phyloP scores from a whole-genome alignment of 352 stramenopile species.

The Globisporangium heterothallicum region DNA sequence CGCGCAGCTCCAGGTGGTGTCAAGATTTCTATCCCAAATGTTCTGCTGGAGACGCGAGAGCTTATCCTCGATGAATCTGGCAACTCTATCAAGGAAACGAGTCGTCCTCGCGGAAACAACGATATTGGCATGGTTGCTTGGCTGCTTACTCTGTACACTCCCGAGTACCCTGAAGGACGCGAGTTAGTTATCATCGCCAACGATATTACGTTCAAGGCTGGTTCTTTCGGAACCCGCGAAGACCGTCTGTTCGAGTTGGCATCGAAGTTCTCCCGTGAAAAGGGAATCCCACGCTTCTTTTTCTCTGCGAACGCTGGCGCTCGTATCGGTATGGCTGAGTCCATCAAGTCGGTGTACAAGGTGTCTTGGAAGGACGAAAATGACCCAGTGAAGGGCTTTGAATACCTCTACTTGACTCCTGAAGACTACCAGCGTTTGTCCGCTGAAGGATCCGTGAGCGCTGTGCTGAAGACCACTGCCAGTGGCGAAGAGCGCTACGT shows the following conservation, averaged over 20 bases:
- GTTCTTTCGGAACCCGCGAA: constrained; percentile 98
- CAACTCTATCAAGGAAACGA: constrained; percentile 47
- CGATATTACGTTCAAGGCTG: constrained; percentile 99
- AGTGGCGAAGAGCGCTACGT: constrained; percentile 88
- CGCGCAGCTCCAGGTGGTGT: constrained; percentile 53
- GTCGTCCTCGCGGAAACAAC: constrained; percentile 92
- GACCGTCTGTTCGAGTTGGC: constrained; percentile 98
- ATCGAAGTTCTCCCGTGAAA: constrained; percentile 92
- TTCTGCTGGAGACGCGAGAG: constrained; percentile 93
- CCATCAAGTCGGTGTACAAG: constrained; percentile 97
- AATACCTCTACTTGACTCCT: constrained; percentile 97
- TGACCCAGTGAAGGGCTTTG: constrained; percentile 97
- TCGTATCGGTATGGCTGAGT: constrained; percentile 97
- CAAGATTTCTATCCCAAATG: constrained; percentile 77
- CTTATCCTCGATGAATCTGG: constrained; percentile 89
- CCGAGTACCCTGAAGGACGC: constrained; percentile 95
- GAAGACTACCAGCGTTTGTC: constrained; percentile 93
- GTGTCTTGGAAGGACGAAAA: constrained; percentile 96
- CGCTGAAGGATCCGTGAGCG: constrained; percentile 87
- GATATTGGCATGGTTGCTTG: constrained; percentile 99
- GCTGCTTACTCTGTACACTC: constrained; percentile 96
- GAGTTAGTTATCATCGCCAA: constrained; percentile 99
- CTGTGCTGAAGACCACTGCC: constrained; percentile 56
- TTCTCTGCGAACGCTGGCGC: constrained; percentile 99
- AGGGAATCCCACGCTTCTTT: constrained; percentile 95